Base-by-base conservation (phyloP, 2,329 filamentous ascomycete species). In the Neopestalotiopsis rosae region DNA sequence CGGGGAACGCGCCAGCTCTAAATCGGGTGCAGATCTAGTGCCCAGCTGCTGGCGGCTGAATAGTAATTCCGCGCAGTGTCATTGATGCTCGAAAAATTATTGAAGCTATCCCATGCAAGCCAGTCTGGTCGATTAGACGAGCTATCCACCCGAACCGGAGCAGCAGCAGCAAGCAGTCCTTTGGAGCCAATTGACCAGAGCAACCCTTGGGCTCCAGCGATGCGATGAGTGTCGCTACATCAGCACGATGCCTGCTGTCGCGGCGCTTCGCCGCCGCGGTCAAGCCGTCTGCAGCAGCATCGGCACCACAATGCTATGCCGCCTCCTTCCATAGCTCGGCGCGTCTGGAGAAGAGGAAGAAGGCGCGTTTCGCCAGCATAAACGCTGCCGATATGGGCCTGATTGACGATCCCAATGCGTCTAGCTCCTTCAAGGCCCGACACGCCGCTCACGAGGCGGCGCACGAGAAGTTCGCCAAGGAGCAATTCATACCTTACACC, bases 401-500 rank as follows among this genome's bases (percentile, higher is more conserved):
- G 56, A 74, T 83, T 59, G 56, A 57, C 6, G 49, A 62, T 40
- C 30, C 59, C 28, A 6, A 30, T 10, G 2, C 14, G 34, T 5
- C 28, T 9, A 20, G 32, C 13, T 17, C 10, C 28, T 62, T 34
- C 34, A 24, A 34, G 30, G n/a, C 28, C 10, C n/a, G 32, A 4
- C 30, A 40, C 10, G 59, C 59, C 30, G 59, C 28, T 5, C 6
- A 42, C 59, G 59, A 80, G 81, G 66, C 81, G 83, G 42, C 77
- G 67, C 74, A 88, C 71, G 76, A 82, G 28, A 74, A 83, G 72
- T 88, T 82, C 74, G 79, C 81, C 68, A 76, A 82, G 70, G 76
- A 87, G 57, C 78, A 81, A 58, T 90, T 90, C 76, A 86, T 89
- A 71, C 84, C 88, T 14, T 96, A 94, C 82, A 90, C 89, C 14